Percentiles rank a stretch among this genome's conserved stretches.
Conservation (phyloP, 768 basidiomycete species). For the Agaricus sinodeliciosus region DNA sequence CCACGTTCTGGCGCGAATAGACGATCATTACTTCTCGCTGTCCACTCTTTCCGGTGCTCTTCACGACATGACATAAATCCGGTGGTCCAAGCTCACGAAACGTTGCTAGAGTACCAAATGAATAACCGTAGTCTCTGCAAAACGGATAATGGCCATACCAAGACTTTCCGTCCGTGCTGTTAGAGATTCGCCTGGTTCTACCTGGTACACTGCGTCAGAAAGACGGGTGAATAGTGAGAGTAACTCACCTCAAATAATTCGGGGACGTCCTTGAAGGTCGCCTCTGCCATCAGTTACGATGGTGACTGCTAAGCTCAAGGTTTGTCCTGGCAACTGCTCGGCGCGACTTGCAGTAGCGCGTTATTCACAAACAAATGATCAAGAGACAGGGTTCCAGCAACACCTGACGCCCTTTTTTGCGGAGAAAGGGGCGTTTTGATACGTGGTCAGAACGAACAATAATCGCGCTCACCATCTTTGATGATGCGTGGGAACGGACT, state of each 20-base stretch:
- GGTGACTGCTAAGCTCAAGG: background rate
- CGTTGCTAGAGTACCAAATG: constrained; percentile 50
- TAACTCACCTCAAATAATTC: constrained; percentile 87
- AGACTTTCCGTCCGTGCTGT: constrained; percentile 88
- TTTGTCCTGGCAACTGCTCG: constrained; percentile 7
- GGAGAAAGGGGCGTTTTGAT: no score
- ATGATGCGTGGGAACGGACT: no score
- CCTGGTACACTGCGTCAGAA: constrained; percentile 32
- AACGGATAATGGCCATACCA: constrained; percentile 45
- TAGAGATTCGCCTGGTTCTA: constrained; percentile 86
- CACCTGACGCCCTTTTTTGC: no score
- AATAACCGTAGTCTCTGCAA: background rate
- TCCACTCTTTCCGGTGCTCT: constrained; percentile 77
- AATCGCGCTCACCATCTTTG: no score
- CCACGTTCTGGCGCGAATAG: background rate
- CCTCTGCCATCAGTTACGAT: constrained; percentile 31
- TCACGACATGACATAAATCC: constrained; percentile 93
- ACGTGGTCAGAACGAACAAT: no score
- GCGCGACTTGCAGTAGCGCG: background rate
- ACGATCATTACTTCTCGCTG: constrained; percentile 72
- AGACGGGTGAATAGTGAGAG: background rate
- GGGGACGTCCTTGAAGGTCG: constrained; percentile 87
- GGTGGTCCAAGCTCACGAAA: constrained; percentile 98
- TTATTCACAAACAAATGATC: constrained; percentile 1
- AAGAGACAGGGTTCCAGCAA: background rate